Conservation (phyloP, 2,329 filamentous ascomycete genomes). For the Claviceps citrina region DNA sequence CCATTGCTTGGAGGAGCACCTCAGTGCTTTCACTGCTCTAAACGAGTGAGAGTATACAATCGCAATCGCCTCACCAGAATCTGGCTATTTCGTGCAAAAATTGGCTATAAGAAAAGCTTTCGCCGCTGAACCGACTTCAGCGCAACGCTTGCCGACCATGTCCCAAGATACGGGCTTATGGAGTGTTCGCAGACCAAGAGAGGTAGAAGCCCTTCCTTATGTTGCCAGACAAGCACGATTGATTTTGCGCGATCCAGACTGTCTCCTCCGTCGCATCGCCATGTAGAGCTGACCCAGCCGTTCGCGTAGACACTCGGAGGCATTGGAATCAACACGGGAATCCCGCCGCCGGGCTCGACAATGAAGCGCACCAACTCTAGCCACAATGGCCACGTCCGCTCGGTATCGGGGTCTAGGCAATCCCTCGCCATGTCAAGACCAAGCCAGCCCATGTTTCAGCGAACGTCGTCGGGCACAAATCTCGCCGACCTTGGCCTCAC, state of each 20-base stretch:
- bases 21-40: not conserved
- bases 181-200: conserved; percentile 80
- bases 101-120: too few relatives aligned
- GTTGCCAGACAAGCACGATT: conserved; percentile 2
- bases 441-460: conserved; percentile 73
- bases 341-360: conserved; percentile 81
- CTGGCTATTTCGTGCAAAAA: not conserved
- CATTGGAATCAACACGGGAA: conserved; percentile 66
- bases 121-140: not conserved
- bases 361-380: conserved; percentile 79
- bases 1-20: too few relatives aligned
- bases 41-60: conserved; percentile 3
- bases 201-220: conserved; percentile 40
- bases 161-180: conserved; percentile 78
- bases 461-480: conserved; percentile 69
- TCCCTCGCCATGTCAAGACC: conserved; percentile 74
- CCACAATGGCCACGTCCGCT: conserved; percentile 62
- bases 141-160: conserved; percentile 35
- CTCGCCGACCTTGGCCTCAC: conserved; percentile 66
- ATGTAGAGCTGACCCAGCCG: not conserved
- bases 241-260: too few relatives aligned
- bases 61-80: not conserved
- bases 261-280: conserved; percentile 9
- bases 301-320: conserved; percentile 60
- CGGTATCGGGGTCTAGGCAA: conserved; percentile 67